These are phyloP conservation scores for Besnoitia besnoiti DNA, from an alignment of 169 alveolate species.

Conservation along the genomic window DNA sequence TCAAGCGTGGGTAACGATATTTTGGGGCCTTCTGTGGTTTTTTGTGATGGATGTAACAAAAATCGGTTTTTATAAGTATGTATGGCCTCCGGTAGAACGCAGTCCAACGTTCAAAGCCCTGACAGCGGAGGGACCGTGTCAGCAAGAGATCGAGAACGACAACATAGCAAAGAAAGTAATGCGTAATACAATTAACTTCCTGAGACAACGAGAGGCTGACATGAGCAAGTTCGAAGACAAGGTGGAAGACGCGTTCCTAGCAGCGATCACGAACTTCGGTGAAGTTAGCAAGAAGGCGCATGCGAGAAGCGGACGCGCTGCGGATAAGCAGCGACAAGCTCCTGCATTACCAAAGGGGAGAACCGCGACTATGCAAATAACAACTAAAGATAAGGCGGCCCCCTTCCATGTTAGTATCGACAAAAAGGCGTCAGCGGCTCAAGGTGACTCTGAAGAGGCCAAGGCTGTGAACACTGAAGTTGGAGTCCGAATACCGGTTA, in stretches of 20 bases:
- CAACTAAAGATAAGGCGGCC: not conserved
- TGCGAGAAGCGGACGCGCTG: not conserved
- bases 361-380: not conserved
- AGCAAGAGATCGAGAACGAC: not conserved
- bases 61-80: slow-evolving; percentile 16
- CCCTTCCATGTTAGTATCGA: not conserved
- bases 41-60: slow-evolving; percentile 57
- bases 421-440: not conserved
- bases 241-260: slow-evolving; percentile 12
- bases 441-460: not conserved
- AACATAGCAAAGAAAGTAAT: not conserved
- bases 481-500: too few species aligned
- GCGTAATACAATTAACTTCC: not conserved
- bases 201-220: not conserved
- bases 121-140: not conserved
- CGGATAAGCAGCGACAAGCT: not conserved
- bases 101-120: not conserved
- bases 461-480: too few species aligned
- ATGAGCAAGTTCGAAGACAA: not conserved
- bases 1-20: slow-evolving; percentile 64
- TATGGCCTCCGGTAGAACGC: slow-evolving; percentile 31
- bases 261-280: not conserved
- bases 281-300: not conserved
- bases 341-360: not conserved
- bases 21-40: slow-evolving; percentile 64